Evolutionary conservation across 1,284 basidiomycete species (phyloP), one percentile per base, ranked within the genome.

Genomic region (Ceratobasidium sp.): DNA sequence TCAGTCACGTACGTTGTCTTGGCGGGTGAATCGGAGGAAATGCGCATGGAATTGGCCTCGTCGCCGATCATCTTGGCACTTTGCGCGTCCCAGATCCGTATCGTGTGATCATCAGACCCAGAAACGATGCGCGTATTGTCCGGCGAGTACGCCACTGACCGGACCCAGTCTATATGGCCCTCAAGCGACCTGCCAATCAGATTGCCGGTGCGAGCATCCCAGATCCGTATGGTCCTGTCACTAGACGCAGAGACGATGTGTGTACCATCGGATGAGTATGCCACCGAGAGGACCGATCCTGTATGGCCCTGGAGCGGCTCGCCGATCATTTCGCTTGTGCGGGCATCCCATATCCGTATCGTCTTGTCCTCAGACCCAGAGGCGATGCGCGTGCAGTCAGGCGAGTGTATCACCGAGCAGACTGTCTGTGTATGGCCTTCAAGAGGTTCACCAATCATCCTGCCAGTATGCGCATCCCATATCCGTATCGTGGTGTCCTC

Each of bases 241-340:
- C 22, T 27, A 11, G 73, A 75, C 15, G 15, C 69, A 14, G 73
- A 75, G n/a, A 36, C 65, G 41, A 75, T 74, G n/a, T 24, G 53
- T 36, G 47, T 15, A 47, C 71, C 45, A 36, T 75, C 54, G 15
- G 67, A 50, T 14, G 74, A 75, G 24, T 56, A 75, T 29, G 41
- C n/a, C 22, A 64, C 67, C 14, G 31, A 74, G 17, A 5, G 29
- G 24, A 75, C 67, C 8, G 19, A 15, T 27, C 50, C n/a, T 27
- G 74, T 75, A 44, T 75, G 74, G 11, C 74, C 71, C 19, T 73
- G 24, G 22, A 54, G 22, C 14, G 53, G 53, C 24, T 24, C 22
- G 27, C 22, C 14, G 4, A 29, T 29, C 53, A 29, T 19, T 14
- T 4, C 14, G 19, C 24, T 24, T 24, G 11, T 22, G 11, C 29